Evolutionary conservation across 208 protist genomes (phyloP), one percentile per base, ranked within the genome.

Genomic region (Trypanosoma boissoni): DNA sequence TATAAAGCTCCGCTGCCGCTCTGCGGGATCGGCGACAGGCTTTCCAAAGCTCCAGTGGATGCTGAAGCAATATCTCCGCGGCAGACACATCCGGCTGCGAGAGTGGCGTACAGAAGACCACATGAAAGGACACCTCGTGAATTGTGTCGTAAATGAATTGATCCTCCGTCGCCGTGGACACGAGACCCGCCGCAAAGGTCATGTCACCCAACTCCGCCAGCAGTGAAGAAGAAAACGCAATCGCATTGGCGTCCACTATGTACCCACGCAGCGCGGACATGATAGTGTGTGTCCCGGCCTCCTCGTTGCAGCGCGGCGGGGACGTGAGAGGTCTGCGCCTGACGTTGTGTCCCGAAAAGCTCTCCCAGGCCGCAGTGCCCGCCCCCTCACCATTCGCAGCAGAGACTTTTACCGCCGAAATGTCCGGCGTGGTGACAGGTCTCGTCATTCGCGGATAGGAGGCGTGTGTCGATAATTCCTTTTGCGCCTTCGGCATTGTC

Each of bases 31-130:
- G 88, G 45, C 87, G 83, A 8, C 64, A 68, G 2, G 79, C 74
- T 34, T 79, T 65, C 78, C 83, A 94, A 24, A 94, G 79, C 55
- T 87, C 72, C 37, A 91, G 73, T 8, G 87, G 83, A n/a, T 81
- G 42, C 45, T 71, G 48, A 43, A 77, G 59, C 12, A 90, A 64
- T 29, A 65, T 68, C 2, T 54, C 57, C 1, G 46, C 20, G 27
- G 67, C 28, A 56, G 20, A 16, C 63, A 43, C 48, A 51, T 71
- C 48, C 64, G 68, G 3, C 32, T 43, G 29, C 60, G 73, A 34
- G 78, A 83, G 28, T 10, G 63, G 42, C 16, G 46, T 51, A 2
- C 24, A 26, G 29, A 69, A 32, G 5, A 69, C 34, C 12, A 53
- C 41, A 36, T 62, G 44, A 43, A 69, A 62, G 31, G 57, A 51